These are phyloP conservation scores for Botrytis fragariae DNA, from an alignment of 2,329 filamentous ascomycete species.

Conservation along the genomic window DNA sequence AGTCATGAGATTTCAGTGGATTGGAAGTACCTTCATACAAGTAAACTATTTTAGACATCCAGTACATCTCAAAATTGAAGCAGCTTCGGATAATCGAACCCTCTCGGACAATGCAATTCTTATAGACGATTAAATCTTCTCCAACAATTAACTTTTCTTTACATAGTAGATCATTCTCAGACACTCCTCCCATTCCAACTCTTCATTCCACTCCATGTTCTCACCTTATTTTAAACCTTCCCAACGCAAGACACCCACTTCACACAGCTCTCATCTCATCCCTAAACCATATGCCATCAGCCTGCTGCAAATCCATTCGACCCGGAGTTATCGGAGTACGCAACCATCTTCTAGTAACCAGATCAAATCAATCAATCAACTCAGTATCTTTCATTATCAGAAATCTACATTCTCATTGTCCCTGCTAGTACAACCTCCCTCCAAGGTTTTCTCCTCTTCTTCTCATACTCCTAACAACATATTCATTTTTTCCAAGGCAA, in stretches of 20 bases:
- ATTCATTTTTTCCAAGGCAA: background rate
- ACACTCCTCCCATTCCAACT: background rate
- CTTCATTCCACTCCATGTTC: background rate
- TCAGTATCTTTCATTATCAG: background rate
- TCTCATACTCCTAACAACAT: background rate
- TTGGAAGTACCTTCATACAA: background rate
- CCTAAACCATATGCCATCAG: background rate
- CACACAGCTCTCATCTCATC: background rate
- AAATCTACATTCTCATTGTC: background rate
- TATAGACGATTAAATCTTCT: too few species aligned
- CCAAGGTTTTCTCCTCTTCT: background rate
- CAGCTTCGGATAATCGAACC: too few species aligned
- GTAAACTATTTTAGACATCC: background rate
- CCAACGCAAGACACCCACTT: background rate
- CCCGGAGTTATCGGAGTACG: background rate
- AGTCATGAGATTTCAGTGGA: background rate
- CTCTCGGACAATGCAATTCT: too few species aligned
- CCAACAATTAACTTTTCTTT: background rate
- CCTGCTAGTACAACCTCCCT: too few species aligned
- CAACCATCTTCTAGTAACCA: background rate
- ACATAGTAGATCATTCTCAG: background rate
- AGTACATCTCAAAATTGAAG: background rate
- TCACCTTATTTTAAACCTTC: background rate
- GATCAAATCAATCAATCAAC: background rate
- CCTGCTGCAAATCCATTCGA: background rate